Conservation (phyloP, 1,284 basidiomycete species). For the Coniferiporia weirii region DNA sequence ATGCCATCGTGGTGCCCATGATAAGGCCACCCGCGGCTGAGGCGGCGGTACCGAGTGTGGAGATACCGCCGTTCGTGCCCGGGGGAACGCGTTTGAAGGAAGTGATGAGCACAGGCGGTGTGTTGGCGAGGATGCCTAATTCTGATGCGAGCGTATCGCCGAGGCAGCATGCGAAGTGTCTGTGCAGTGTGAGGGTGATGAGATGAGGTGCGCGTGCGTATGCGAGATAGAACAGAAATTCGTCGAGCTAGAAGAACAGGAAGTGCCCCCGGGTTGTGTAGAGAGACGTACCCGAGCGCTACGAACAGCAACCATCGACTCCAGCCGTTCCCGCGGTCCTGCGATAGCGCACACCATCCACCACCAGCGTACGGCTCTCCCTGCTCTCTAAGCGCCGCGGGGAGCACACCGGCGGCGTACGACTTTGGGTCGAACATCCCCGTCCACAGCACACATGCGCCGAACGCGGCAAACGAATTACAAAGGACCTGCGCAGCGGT, state of each 20-base stretch:
- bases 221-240: neutral
- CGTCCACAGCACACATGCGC: constrained; percentile 65
- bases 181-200: constrained; percentile 27
- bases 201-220: neutral
- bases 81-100: constrained; percentile 71
- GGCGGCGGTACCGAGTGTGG: constrained; percentile 66
- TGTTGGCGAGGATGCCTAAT: constrained; percentile 74
- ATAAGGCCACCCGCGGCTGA: constrained; percentile 71
- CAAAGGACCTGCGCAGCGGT: constrained; percentile 75
- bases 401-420: constrained; percentile 22
- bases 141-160: constrained; percentile 81
- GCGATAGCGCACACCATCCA: constrained; percentile 52
- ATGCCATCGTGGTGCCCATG: constrained; percentile 60
- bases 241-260: too few relatives aligned
- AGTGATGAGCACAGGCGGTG: constrained; percentile 70
- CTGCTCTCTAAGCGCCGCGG: constrained; percentile 16
- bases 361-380: constrained; percentile 27
- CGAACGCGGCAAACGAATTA: constrained; percentile 70
- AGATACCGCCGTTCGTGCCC: constrained; percentile 90
- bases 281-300: constrained; percentile 59
- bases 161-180: constrained; percentile 78
- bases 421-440: constrained; percentile 43
- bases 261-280: too few relatives aligned
- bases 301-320: constrained; percentile 60
- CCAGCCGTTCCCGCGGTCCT: constrained; percentile 36